Percentiles rank a stretch among this genome's conserved stretches.
Conservation (phyloP, 139 green algal genomes). For the Dunaliella sp. region DNA sequence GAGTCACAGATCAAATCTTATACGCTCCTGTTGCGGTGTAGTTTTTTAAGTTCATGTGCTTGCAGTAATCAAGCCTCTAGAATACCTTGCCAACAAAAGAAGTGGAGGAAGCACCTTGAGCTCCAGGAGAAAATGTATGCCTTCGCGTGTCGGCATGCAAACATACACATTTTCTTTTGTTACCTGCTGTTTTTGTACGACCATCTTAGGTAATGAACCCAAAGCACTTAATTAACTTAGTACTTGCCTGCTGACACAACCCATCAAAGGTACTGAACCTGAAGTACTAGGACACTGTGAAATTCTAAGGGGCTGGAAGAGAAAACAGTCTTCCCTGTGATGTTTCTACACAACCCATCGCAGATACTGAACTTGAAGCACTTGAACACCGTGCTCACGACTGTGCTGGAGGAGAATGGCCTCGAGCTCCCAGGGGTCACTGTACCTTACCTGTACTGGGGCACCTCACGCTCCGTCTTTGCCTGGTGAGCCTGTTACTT, state of each 20-base stretch:
- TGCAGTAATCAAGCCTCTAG: too few relatives aligned
- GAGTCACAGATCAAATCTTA: too few relatives aligned
- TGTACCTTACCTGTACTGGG: constrained; percentile 87
- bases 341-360: background rate
- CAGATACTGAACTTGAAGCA: constrained; percentile 72
- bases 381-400: constrained; percentile 69
- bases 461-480: constrained; percentile 77
- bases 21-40: too few relatives aligned
- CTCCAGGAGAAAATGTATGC: too few relatives aligned
- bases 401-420: constrained; percentile 51
- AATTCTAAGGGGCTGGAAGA: background rate
- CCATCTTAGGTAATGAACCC: background rate
- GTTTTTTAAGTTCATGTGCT: too few relatives aligned
- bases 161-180: background rate
- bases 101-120: too few relatives aligned
- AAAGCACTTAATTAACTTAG: background rate
- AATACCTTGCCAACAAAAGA: too few relatives aligned
- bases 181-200: background rate
- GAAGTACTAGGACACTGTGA: constrained; percentile 62
- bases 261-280: constrained; percentile 71
- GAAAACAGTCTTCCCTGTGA: background rate
- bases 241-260: background rate
- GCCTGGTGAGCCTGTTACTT: constrained; percentile 75
- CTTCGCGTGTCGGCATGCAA: too few relatives aligned
- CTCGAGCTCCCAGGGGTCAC: constrained; percentile 76